Evolutionary conservation across 2,329 filamentous ascomycete species (phyloP).

Genomic region (Shiraia bambusicola): DNA sequence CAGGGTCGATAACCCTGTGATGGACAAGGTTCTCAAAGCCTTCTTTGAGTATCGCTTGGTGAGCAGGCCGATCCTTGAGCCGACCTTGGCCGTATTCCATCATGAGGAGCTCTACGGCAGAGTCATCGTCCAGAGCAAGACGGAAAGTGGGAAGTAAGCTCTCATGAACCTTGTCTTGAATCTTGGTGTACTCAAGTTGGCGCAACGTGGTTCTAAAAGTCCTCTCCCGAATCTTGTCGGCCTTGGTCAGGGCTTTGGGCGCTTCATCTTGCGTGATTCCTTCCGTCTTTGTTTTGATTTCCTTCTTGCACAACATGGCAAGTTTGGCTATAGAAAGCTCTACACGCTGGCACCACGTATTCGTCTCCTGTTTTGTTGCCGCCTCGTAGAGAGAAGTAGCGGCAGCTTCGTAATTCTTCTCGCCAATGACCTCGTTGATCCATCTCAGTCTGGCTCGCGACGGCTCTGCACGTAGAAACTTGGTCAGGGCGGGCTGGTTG

Average conservation of each 20-base stretch:
- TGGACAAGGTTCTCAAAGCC: conserved; percentile 69
- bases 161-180: conserved; percentile 79
- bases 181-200: conserved; percentile 67
- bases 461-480: conserved; percentile 72
- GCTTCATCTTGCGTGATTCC: conserved; percentile 47
- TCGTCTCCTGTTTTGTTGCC: conserved; percentile 70
- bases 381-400: conserved; percentile 69
- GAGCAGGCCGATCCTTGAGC: conserved; percentile 61
- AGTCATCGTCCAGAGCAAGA: conserved; percentile 75
- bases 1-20: conserved; percentile 64
- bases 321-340: conserved; percentile 89
- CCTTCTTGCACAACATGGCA: conserved; percentile 50
- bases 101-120: conserved; percentile 74
- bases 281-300: conserved; percentile 49
- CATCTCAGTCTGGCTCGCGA: conserved; percentile 79
- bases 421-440: conserved; percentile 87
- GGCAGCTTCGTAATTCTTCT: conserved; percentile 73
- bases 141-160: conserved; percentile 68
- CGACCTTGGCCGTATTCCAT: conserved; percentile 61
- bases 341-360: conserved; percentile 91
- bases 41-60: conserved; percentile 71
- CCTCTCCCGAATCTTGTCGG: conserved; percentile 45
- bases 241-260: conserved; percentile 31
- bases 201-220: conserved; percentile 51
- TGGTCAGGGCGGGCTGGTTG: conserved; percentile 72